Evolutionary conservation across 2,329 filamentous ascomycete genomes (phyloP), one percentile per base, ranked within the genome.

Genomic region (Ceratocystis papillata): DNA sequence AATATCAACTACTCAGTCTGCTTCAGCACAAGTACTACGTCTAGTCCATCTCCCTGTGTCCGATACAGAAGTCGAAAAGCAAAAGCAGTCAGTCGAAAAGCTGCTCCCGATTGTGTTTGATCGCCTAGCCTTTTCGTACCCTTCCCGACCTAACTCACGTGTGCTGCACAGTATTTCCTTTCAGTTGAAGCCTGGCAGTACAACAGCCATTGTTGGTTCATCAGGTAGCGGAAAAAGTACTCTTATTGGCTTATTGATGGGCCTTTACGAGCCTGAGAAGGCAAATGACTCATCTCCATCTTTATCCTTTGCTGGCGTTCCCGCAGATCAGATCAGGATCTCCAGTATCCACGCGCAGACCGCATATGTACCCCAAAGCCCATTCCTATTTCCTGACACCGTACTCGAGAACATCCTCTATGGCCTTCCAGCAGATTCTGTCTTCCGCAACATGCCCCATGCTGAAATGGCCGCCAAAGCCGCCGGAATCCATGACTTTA

Each of bases 151-250:
- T 0, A 73, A 77, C 0, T 77, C 77, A 0, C 72, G 73, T 0
- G 82, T 90, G 0, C 77, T 96, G 1, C 78, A 79, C 8, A 77
- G 83, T 25, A 73, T 96, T n/a, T 84, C 79, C n/a, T 77, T 96
- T 6, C 77, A 75, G 0, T 82, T 96, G 63, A 73, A 78, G 0
- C 74, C 81, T 0, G 85, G 86, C 25, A 84, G 82, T 3, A 88
- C 84, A 70, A 86, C 86, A 0, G 90, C 89, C 1, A 84, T 97
- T 22, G 90, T 95, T 1, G 92, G 93, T 0, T 77, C 83, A 0
- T 96, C 91, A 0, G 93, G 94, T 0, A 89, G 87, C n/a, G 93
- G 94, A 0, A 97, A 99, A 76, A 92, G 88, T 15, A 96, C 93
- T 0, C 80, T 96, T 45, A 81, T 87, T 0, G 83, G 87, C 0